Conservation (phyloP, 2,329 filamentous ascomycete species). For the Trichophyton equinum region DNA sequence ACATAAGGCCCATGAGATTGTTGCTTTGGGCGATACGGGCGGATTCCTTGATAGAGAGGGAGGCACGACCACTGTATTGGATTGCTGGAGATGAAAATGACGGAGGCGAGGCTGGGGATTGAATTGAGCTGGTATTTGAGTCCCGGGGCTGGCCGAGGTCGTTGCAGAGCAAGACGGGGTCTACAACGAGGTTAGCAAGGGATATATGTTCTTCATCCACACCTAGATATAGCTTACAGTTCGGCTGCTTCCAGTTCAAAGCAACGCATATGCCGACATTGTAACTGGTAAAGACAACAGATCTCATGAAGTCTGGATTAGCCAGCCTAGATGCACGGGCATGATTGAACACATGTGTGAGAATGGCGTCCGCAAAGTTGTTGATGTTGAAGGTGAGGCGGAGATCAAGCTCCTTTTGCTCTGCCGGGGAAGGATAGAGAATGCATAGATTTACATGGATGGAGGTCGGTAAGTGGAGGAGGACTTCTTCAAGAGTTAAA, state of each 20-base stretch:
- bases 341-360: slow-evolving; percentile 82
- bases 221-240: slow-evolving; percentile 46
- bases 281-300: slow-evolving; percentile 88
- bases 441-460: slow-evolving; percentile 90
- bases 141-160: slow-evolving; percentile 55
- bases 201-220: not conserved
- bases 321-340: slow-evolving; percentile 55
- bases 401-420: slow-evolving; percentile 58
- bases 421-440: slow-evolving; percentile 64
- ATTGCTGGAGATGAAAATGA: slow-evolving; percentile 31
- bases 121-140: slow-evolving; percentile 13
- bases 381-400: slow-evolving; percentile 75
- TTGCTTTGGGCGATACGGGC: slow-evolving; percentile 88
- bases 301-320: slow-evolving; percentile 62
- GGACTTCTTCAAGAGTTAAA: slow-evolving; percentile 63
- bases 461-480: slow-evolving; percentile 59
- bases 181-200: slow-evolving; percentile 24
- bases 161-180: slow-evolving; percentile 90
- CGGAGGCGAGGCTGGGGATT: not conserved
- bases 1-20: slow-evolving; percentile 96
- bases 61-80: slow-evolving; percentile 54
- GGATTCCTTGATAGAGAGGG: slow-evolving; percentile 84
- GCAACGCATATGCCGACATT: slow-evolving; percentile 84
- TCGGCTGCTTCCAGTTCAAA: slow-evolving; percentile 98
- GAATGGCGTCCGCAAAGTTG: slow-evolving; percentile 66